phyloP scores from a whole-genome alignment of 1,284 basidiomycete species.

The Phaffia rhodozyma region DNA sequence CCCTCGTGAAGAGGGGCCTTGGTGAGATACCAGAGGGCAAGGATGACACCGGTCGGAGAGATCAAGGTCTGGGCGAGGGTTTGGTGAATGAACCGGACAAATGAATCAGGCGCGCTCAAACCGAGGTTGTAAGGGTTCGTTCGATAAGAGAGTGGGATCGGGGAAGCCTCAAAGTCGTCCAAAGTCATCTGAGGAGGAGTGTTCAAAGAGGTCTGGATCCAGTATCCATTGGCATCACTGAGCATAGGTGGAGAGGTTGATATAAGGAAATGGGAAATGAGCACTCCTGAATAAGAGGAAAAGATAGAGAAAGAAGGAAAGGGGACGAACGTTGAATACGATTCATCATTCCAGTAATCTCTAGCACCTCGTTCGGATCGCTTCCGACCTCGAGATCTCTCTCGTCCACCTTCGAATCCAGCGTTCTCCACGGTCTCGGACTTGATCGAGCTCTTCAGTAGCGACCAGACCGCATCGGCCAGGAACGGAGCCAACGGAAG shows the following conservation, averaged over 20 bases:
- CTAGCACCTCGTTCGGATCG: conserved; percentile 5
- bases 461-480: conserved; percentile 21
- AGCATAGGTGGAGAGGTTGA: neutral
- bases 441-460: conserved; percentile 17
- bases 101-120: conserved; percentile 16
- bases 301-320: neutral
- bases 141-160: neutral
- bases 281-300: too few relatives aligned
- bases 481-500: conserved; percentile 20
- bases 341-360: conserved; percentile 6
- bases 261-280: neutral
- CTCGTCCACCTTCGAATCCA: conserved; percentile 1
- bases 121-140: conserved; percentile 21
- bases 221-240: neutral
- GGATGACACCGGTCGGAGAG: conserved; percentile 63
- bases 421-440: conserved; percentile 8
- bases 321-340: conserved; percentile 1
- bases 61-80: conserved; percentile 47
- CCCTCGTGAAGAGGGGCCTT: conserved; percentile 57
- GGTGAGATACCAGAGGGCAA: conserved; percentile 71
- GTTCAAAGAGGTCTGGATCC: too few relatives aligned
- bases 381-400: conserved; percentile 7
- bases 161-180: conserved; percentile 13
- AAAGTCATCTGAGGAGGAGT: conserved; percentile 13
- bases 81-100: conserved; percentile 27